phyloP scores from a whole-genome alignment of 371 early-diverging fungal genomes.

The Rhizopus sp. region DNA sequence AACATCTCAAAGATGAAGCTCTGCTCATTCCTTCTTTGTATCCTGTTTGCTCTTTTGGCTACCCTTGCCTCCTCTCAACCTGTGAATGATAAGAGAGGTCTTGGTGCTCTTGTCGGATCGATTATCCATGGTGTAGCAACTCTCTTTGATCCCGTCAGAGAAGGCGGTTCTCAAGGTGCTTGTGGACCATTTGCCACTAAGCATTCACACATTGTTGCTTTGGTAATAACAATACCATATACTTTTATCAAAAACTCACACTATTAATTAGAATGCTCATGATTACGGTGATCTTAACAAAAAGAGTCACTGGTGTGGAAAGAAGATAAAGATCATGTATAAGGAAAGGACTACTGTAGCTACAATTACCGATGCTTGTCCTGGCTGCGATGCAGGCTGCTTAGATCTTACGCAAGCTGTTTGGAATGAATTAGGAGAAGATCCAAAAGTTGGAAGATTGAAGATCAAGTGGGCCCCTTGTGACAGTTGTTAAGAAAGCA shows the following conservation, averaged over 20 bases:
- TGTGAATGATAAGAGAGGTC: constrained; percentile 15
- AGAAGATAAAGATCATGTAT: constrained; percentile 33
- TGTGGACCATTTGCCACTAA: constrained; percentile 34
- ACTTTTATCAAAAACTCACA: background rate
- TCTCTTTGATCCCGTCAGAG: constrained; percentile 32
- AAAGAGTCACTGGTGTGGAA: constrained; percentile 45
- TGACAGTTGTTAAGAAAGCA: constrained; percentile 4
- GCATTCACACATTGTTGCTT: constrained; percentile 37
- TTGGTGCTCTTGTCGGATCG: no score
- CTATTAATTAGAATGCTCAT: constrained; percentile 23
- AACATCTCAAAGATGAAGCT: constrained; percentile 15
- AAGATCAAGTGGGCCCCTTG: constrained; percentile 54
- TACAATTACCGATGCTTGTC: constrained; percentile 42
- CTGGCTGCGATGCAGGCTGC: constrained; percentile 31
- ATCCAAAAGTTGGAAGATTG: constrained; percentile 52
- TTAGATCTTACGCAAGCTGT: constrained; percentile 64
- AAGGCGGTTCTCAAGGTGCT: constrained; percentile 37
- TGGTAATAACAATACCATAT: constrained; percentile 21
- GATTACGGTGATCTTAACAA: constrained; percentile 36
- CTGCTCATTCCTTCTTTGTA: constrained; percentile 2
- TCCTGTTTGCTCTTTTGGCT: constrained; percentile 1
- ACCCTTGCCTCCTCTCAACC: background rate
- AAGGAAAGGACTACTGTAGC: constrained; percentile 22
- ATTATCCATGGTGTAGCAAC: constrained; percentile 25
- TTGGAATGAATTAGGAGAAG: constrained; percentile 52